Evolutionary conservation across 2,329 filamentous ascomycete genomes (phyloP).

Genomic region (Fusarium humuli): DNA sequence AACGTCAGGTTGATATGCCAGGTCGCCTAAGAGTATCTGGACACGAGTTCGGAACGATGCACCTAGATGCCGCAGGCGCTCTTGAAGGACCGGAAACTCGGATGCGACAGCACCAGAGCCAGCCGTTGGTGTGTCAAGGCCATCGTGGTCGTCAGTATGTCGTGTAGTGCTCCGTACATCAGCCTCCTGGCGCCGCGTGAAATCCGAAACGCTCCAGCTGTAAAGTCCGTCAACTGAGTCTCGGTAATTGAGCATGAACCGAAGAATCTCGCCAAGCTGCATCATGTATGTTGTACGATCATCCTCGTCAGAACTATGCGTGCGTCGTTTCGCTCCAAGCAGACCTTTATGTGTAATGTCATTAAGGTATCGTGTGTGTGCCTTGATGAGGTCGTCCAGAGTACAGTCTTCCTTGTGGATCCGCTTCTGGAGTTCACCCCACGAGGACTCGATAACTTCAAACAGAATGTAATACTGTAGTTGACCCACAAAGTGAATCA

Average conservation of each 20-base stretch:
- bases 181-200: conserved; percentile 88
- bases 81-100: conserved; percentile 79
- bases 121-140: conserved; percentile 39
- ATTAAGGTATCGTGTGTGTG: conserved; percentile 90
- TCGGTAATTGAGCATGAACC: conserved; percentile 92
- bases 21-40: conserved; percentile 85
- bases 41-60: conserved; percentile 81
- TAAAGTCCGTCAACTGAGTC: conserved; percentile 95
- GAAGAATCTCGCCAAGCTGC: conserved; percentile 91
- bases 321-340: conserved; percentile 74
- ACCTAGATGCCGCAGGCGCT: conserved; percentile 77
- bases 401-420: conserved; percentile 89
- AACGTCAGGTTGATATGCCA: conserved; percentile 92
- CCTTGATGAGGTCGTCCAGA: conserved; percentile 92
- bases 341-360: conserved; percentile 97
- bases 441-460: conserved; percentile 96
- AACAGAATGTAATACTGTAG: conserved; percentile 99
- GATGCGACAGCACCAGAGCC: conserved; percentile 67
- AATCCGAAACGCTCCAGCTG: conserved; percentile 94
- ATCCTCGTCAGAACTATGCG: conserved; percentile 65
- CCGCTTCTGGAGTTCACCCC: conserved; percentile 87
- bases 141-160: conserved; percentile 44
- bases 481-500: conserved; percentile 98
- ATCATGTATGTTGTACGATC: conserved; percentile 83
- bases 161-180: conserved; percentile 77